These are phyloP conservation scores for Lepiota venenata DNA, from an alignment of 768 basidiomycete species.

Conservation along the genomic window DNA sequence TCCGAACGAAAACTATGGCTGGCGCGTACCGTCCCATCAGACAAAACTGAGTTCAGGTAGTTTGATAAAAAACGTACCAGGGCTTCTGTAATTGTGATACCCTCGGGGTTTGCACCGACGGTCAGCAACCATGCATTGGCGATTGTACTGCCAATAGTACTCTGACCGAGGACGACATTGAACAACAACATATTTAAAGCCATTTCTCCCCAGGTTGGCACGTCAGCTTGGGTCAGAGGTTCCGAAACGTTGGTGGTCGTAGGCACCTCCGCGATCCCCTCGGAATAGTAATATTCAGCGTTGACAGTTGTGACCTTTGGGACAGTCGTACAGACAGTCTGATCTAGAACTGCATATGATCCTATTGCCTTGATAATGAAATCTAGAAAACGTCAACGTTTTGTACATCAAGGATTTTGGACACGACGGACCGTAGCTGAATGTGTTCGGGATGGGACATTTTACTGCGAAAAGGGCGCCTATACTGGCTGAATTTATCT, in stretches of 20 bases:
- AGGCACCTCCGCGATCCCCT: neutral
- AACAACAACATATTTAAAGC: neutral
- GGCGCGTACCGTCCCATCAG: neutral
- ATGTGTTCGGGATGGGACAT: conserved; percentile 1
- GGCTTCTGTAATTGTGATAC: neutral
- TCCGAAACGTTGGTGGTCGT: neutral
- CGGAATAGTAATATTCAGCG: neutral
- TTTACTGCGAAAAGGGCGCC: neutral
- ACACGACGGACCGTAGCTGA: neutral
- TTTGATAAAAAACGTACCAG: neutral
- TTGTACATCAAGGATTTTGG: neutral
- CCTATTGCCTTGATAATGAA: neutral
- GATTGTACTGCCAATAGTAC: neutral
- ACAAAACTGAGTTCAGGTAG: neutral
- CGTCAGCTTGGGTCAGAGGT: neutral
- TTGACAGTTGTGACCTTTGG: neutral
- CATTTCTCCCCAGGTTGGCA: neutral
- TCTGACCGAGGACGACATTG: neutral
- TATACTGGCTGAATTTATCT: neutral
- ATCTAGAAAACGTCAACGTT: neutral
- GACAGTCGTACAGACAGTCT: neutral
- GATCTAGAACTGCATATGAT: neutral
- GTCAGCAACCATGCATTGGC: conserved; percentile 2
- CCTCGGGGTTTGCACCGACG: neutral
- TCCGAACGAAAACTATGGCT: neutral